These are phyloP conservation scores for Aspergillus sp. DNA, from an alignment of 2,329 filamentous ascomycete genomes.

Conservation along the genomic window DNA sequence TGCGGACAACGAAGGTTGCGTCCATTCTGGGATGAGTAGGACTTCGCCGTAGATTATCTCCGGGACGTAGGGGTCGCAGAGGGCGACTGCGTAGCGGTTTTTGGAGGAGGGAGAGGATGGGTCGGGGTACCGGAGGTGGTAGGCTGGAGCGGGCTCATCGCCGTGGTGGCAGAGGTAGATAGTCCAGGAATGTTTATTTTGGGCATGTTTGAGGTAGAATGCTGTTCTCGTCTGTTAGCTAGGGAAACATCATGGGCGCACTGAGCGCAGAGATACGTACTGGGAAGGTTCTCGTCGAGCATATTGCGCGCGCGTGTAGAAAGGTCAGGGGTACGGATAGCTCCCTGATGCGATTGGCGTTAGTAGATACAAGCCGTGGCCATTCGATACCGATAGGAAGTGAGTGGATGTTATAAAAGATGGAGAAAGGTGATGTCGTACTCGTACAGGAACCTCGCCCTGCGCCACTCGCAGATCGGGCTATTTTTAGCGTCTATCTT, in stretches of 20 bases:
- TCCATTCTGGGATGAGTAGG: slow-evolving; percentile 75
- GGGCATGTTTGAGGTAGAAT: slow-evolving; percentile 54
- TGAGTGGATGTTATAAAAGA: background rate
- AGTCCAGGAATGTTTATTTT: slow-evolving; percentile 32
- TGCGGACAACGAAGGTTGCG: slow-evolving; percentile 70
- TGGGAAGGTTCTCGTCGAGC: slow-evolving; percentile 93
- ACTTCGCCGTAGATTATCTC: slow-evolving; percentile 85
- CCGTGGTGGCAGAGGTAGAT: slow-evolving; percentile 59
- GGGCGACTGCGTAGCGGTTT: slow-evolving; percentile 79
- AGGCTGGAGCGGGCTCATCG: slow-evolving; percentile 70
- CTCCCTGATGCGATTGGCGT: background rate
- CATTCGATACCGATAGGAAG: background rate
- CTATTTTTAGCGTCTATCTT: slow-evolving; percentile 1
- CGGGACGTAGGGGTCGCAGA: slow-evolving; percentile 73
- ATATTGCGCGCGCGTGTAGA: slow-evolving; percentile 42
- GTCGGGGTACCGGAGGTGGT: slow-evolving; percentile 70
- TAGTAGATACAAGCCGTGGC: background rate
- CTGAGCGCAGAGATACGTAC: slow-evolving; percentile 27
- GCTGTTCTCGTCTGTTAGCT: slow-evolving; percentile 32
- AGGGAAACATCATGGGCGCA: background rate
- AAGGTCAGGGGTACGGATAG: background rate
- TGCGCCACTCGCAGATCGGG: background rate
- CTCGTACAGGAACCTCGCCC: background rate
- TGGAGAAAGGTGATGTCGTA: background rate
- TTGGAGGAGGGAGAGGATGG: slow-evolving; percentile 61